Conservation (phyloP, 1,139 yeast genomes). For the Arxiozyma heterogenica region DNA sequence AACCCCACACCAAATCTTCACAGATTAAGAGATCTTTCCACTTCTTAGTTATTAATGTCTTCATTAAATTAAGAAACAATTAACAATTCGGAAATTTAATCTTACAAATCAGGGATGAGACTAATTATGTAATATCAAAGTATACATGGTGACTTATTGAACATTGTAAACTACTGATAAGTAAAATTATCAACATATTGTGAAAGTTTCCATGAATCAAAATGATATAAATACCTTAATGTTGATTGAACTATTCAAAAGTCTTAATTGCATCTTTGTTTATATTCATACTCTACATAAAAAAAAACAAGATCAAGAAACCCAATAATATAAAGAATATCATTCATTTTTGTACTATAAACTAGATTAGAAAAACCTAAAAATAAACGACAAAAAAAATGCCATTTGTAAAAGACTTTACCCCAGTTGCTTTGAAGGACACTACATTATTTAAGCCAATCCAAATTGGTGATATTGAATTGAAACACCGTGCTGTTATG, state of each 20-base stretch:
- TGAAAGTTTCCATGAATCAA: not conserved
- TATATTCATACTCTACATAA: no score
- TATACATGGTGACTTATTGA: no score
- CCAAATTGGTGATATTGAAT: conserved; percentile 37
- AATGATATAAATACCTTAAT: not conserved
- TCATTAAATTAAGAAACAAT: no score
- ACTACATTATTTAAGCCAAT: conserved; percentile 42
- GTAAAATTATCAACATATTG: not conserved
- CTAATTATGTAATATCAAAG: no score
- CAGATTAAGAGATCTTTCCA: no score
- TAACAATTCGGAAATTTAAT: no score
- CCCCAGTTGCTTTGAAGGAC: conserved; percentile 25
- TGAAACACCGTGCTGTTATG: conserved; percentile 37
- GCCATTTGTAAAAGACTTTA: conserved; percentile 12
- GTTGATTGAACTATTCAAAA: not conserved
- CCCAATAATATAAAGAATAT: no score
- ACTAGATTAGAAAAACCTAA: not conserved
- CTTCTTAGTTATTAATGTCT: no score
- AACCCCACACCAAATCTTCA: no score
- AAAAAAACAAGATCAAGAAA: no score
- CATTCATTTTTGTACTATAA: not conserved
- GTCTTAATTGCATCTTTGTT: not conserved
- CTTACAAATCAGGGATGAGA: no score
- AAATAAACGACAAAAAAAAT: no score
- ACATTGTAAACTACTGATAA: not conserved